A percentile compares a stretch with the other conserved stretches of the same genome.
These are phyloP conservation scores for Madurella mycetomatis DNA, from an alignment of 2,329 filamentous ascomycete species.

Conservation along the genomic window DNA sequence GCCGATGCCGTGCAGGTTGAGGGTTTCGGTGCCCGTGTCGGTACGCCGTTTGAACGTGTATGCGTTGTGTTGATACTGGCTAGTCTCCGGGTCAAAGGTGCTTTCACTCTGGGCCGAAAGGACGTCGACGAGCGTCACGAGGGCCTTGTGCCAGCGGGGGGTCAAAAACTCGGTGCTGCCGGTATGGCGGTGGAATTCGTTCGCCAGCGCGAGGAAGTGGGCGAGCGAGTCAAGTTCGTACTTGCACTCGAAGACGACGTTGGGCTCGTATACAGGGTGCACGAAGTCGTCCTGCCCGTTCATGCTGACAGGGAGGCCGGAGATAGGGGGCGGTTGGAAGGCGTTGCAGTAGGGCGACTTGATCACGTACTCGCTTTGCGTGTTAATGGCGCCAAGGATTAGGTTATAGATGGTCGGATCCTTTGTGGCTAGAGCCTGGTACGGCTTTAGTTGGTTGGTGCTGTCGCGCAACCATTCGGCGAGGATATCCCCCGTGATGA, in stretches of 20 bases:
- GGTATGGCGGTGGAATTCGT: constrained; percentile 81
- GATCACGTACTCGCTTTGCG: constrained; percentile 91
- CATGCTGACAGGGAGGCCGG: constrained; percentile 63
- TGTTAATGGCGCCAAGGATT: constrained; percentile 91
- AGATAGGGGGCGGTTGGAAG: constrained; percentile 89
- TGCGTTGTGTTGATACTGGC: constrained; percentile 62
- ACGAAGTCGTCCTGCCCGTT: constrained; percentile 83
- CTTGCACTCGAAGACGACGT: constrained; percentile 93
- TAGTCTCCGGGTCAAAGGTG: constrained; percentile 70
- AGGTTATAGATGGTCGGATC: constrained; percentile 73
- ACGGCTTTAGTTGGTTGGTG: constrained; percentile 84
- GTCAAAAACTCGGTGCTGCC: constrained; percentile 74
- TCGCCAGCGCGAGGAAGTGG: constrained; percentile 79
- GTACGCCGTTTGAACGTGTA: constrained; percentile 88
- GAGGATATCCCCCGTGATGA: constrained; percentile 87
- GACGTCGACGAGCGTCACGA: constrained; percentile 69
- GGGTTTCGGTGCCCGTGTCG: constrained; percentile 80
- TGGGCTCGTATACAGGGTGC: constrained; percentile 80
- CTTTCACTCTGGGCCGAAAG: constrained; percentile 73
- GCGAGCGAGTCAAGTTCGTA: constrained; percentile 96
- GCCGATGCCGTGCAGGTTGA: constrained; percentile 76
- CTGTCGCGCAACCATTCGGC: constrained; percentile 93
- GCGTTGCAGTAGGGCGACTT: constrained; percentile 96
- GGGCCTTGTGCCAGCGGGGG: constrained; percentile 69
- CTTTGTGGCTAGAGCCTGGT: constrained; percentile 77